These are phyloP conservation scores for Capronia epimyces DNA, from an alignment of 2,329 filamentous ascomycete species.

Conservation along the genomic window DNA sequence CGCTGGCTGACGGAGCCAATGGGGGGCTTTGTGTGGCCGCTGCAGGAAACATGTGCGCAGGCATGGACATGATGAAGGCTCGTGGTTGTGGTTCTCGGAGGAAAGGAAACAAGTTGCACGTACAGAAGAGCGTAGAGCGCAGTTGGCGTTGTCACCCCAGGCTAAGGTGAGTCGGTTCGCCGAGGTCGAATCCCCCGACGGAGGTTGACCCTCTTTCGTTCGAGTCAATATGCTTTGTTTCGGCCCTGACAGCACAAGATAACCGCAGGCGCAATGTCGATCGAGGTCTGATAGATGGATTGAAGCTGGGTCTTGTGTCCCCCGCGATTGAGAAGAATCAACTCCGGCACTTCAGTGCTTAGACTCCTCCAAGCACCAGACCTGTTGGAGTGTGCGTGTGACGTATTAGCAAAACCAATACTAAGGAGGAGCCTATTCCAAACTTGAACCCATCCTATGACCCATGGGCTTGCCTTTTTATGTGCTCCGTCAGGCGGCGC, in stretches of 20 bases:
- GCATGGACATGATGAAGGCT: neutral
- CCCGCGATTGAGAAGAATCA: neutral
- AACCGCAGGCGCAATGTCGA: neutral
- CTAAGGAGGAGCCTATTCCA: neutral
- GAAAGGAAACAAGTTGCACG: conserved; percentile 26
- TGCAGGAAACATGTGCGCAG: neutral
- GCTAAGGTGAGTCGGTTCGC: neutral
- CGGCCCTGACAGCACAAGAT: neutral
- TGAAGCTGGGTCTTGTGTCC: too few relatives aligned
- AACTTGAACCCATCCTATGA: neutral
- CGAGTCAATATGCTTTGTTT: conserved; percentile 7
- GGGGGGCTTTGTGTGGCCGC: neutral
- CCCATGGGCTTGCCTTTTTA: neutral
- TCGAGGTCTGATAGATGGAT: neutral
- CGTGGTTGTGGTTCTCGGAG: conserved; percentile 21
- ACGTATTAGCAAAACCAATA: neutral
- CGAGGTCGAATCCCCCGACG: neutral
- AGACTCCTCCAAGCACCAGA: neutral
- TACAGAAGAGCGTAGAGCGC: conserved; percentile 12
- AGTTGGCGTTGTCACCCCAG: conserved; percentile 1
- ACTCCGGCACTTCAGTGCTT: neutral
- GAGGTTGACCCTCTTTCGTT: neutral
- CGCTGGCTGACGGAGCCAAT: conserved; percentile 1
- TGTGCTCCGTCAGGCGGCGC: neutral
- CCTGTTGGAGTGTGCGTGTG: neutral